phyloP scores from a whole-genome alignment of 2,329 filamentous ascomycete species.

The Sclerotinia subarctica region DNA sequence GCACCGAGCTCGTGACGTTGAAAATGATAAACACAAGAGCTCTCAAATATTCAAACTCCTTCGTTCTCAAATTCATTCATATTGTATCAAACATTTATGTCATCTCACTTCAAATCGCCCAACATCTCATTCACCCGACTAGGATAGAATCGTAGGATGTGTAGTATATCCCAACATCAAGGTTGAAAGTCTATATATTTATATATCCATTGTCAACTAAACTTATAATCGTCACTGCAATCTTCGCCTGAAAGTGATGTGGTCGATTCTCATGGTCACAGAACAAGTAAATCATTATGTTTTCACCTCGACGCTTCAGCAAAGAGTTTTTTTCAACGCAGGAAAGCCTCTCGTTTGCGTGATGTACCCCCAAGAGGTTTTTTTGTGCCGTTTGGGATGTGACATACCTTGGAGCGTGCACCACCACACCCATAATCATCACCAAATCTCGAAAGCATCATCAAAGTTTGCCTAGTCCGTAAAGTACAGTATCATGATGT shows the following conservation, averaged over 20 bases:
- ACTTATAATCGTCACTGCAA: not conserved
- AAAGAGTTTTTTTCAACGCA: not conserved
- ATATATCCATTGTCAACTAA: not conserved
- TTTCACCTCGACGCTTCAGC: not conserved
- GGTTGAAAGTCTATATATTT: not conserved
- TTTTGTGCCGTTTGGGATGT: not conserved
- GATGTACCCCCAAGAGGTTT: not conserved
- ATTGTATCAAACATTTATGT: no score
- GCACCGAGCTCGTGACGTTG: not conserved
- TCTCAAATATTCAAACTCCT: no score
- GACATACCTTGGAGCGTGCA: not conserved
- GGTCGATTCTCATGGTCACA: not conserved
- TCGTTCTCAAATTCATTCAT: no score
- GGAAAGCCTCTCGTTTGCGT: not conserved
- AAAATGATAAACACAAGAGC: not conserved
- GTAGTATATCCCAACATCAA: not conserved
- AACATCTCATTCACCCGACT: no score
- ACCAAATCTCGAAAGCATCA: not conserved
- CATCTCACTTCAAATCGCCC: no score
- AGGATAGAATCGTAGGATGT: not conserved
- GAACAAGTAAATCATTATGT: not conserved
- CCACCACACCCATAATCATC: not conserved
- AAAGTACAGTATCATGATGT: not conserved
- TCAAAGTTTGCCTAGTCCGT: not conserved
- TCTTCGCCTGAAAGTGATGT: not conserved